Base-by-base conservation (phyloP, 1,284 basidiomycete genomes). In the Tilletia walkeri region DNA sequence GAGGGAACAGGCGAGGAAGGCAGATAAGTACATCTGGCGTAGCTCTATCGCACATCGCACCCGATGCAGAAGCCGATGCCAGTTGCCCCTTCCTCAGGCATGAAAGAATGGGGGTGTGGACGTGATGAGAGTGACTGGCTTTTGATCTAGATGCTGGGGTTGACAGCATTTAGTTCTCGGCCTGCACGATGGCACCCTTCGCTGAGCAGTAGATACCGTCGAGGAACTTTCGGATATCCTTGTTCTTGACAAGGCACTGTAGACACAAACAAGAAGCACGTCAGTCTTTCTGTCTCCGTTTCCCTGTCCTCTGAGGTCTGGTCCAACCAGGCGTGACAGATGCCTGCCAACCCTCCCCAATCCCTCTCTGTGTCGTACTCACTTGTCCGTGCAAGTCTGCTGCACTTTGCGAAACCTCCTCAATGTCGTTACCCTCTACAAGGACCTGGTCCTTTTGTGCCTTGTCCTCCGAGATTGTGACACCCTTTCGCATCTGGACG, bases 401-500 rank as follows among this genome's bases (percentile, higher is more conserved):
- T 38, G 81, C 82, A 70, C 79, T 80, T 73, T 84, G 82, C 66
- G 82, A 84, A 59, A 84, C 82, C 66, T 76, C 76, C 69, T 84
- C 80, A 69, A 84, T 82, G 80, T 84, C 96, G 85, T 95, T 82
- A 68, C 81, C 82, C 77, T 82, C 80, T 53, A 81, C 77, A 16
- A 81, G 74, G 14, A 83, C 78, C 75, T 80, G 83, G 80, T 99
- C 96, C 89, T 99, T 99, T 86, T 94, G 92, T 71, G 90, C 87
- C 86, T 94, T 94, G 76, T 94, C 96, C 85, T 99, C 94, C 65
- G 88, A 84, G 83, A 99, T 87, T 66, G 87, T 90, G 69, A 95
- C 93, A 78, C 96, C 96, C 63, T 89, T 88, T 82, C 95, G 87
- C 95, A 99, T 98, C 78, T 88, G 84, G 74, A 99, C 93, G 83